These are phyloP conservation scores for Chimonanthus praecox DNA, from an alignment of 164 flowering plant genomes.

Conservation along the genomic window DNA sequence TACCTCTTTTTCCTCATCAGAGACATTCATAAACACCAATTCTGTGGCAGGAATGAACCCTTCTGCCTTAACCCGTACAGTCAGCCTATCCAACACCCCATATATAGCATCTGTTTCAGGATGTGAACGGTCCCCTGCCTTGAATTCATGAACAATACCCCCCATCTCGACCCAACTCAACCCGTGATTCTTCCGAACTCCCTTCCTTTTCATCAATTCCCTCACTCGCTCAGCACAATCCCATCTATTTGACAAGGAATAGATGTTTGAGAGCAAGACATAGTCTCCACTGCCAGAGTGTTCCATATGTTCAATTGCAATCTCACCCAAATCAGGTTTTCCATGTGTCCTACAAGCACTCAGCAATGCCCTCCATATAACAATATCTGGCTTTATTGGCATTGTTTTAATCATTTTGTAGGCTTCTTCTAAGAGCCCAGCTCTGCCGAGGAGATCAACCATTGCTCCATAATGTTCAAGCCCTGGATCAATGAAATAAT, in stretches of 20 bases:
- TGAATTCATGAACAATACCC: slow-evolving; percentile 54
- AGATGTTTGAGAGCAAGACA: slow-evolving; percentile 66
- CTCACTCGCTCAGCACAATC: slow-evolving; percentile 49
- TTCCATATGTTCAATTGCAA: slow-evolving; percentile 42
- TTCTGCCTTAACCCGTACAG: slow-evolving; percentile 31
- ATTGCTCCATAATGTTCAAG: slow-evolving; percentile 79
- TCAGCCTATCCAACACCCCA: slow-evolving; percentile 43
- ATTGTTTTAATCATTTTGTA: slow-evolving; percentile 38
- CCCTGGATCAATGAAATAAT: slow-evolving; percentile 46
- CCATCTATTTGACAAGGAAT: slow-evolving; percentile 60
- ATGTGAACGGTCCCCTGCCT: slow-evolving; percentile 57
- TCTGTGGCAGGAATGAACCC: slow-evolving; percentile 49
- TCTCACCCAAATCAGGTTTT: slow-evolving; percentile 43
- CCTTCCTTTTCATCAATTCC: slow-evolving; percentile 48
- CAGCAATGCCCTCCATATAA: slow-evolving; percentile 68
- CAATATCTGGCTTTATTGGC: slow-evolving; percentile 66
- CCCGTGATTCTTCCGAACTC: slow-evolving; percentile 52
- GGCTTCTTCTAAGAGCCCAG: slow-evolving; percentile 68
- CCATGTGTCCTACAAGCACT: slow-evolving; percentile 63
- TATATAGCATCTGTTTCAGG: slow-evolving; percentile 44
- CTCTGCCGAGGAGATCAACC: slow-evolving; percentile 71
- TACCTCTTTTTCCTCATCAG: slow-evolving; percentile 76
- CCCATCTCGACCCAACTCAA: slow-evolving; percentile 72
- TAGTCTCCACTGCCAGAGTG: slow-evolving; percentile 59
- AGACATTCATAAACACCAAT: slow-evolving; percentile 80